Conservation (phyloP, 352 stramenopile species). For the Phytopythium ostracodes region DNA sequence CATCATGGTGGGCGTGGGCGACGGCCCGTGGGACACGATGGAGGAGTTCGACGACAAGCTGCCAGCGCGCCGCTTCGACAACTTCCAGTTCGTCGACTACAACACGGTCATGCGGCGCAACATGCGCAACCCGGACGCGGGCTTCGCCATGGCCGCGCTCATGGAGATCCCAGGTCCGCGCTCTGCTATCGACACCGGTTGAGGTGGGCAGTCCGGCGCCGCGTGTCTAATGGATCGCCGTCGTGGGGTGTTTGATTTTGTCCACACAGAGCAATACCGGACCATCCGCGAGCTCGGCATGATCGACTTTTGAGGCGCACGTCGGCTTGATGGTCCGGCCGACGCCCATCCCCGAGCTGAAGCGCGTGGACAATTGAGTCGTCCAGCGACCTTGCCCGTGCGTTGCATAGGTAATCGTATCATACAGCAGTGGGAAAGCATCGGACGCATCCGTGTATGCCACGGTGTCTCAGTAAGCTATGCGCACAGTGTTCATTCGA, state of each 20-base stretch:
- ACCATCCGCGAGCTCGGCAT: constrained; percentile 50
- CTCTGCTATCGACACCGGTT: too few species aligned
- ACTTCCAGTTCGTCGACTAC: constrained; percentile 84
- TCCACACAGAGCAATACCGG: constrained; percentile 30
- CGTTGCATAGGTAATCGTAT: too few species aligned
- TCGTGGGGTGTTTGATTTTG: neutral
- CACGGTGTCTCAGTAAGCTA: too few species aligned
- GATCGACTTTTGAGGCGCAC: constrained; percentile 16
- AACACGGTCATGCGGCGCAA: constrained; percentile 45
- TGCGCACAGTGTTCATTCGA: neutral
- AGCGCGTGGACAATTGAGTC: too few species aligned
- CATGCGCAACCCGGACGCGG: constrained; percentile 32
- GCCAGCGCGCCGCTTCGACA: constrained; percentile 65
- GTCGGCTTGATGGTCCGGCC: neutral
- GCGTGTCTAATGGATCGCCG: neutral
- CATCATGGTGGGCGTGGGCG: constrained; percentile 49
- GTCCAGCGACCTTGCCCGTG: too few species aligned
- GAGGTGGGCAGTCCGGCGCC: too few species aligned
- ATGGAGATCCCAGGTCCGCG: constrained; percentile 47
- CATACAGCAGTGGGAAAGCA: too few species aligned
- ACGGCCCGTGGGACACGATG: constrained; percentile 68
- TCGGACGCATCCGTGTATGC: too few species aligned
- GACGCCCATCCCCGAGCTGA: too few species aligned
- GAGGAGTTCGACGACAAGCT: constrained; percentile 69
- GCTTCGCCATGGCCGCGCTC: constrained; percentile 38